Evolutionary conservation across 179 eudicot genomes (phyloP).

Genomic region (Beta macrorhiza): DNA sequence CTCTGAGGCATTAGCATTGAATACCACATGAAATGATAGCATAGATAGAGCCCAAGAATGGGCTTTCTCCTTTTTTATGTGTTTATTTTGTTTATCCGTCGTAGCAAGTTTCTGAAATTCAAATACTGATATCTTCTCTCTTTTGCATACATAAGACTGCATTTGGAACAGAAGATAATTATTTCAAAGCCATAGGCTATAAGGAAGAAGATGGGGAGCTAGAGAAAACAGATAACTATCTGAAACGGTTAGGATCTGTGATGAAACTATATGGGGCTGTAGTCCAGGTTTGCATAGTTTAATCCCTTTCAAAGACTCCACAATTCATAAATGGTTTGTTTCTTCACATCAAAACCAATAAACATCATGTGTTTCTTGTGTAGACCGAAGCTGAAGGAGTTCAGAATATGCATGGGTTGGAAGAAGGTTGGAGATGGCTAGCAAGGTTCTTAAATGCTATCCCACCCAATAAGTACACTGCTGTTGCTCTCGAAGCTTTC

Average conservation of each 20-base stretch:
- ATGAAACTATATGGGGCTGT: constrained; percentile 93
- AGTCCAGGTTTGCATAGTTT: constrained; percentile 61
- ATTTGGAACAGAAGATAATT: constrained; percentile 51
- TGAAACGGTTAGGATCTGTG: constrained; percentile 49
- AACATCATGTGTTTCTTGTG: constrained; percentile 4
- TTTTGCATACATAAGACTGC: constrained; percentile 39
- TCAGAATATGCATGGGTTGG: constrained; percentile 60
- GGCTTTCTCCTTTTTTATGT: neutral
- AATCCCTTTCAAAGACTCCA: neutral
- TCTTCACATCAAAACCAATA: neutral
- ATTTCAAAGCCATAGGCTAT: constrained; percentile 70
- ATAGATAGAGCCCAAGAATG: neutral
- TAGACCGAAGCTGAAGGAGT: constrained; percentile 70
- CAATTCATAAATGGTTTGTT: neutral
- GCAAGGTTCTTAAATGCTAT: constrained; percentile 75
- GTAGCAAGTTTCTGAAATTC: neutral
- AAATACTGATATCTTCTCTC: constrained; percentile 7
- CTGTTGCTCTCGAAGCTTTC: constrained; percentile 73
- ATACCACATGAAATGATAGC: neutral
- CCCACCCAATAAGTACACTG: constrained; percentile 69
- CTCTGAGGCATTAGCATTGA: neutral
- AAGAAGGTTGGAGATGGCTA: constrained; percentile 96
- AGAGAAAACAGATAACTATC: constrained; percentile 57
- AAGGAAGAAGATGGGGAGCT: constrained; percentile 60
- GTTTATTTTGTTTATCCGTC: neutral